Base-by-base conservation (phyloP, 1,284 basidiomycete genomes). In the Sphaerobolus stellatus region DNA sequence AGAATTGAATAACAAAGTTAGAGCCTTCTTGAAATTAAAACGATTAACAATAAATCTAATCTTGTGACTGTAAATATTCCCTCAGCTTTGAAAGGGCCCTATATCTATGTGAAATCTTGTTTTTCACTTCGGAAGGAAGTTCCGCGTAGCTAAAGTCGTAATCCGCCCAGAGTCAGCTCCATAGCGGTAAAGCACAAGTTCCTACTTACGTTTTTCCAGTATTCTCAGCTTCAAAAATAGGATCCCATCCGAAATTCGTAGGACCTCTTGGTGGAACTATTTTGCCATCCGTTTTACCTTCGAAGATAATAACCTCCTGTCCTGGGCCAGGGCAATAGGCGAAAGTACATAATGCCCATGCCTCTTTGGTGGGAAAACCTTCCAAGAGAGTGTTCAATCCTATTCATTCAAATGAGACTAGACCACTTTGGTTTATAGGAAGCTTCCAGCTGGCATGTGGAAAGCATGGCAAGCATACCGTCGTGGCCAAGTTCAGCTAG, bases 291-390 rank as follows among this genome's bases (percentile, higher is more conserved):
- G 94, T 98, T 20, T 80, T 78, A 0, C 96, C 96, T 67, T 98
- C 94, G 60, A 99, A 98, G n/a, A 98, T 69, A 50, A 94, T 76
- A 1, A 89, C 86, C 51, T 92, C 88, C 2, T 78, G 67, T 62
- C 83, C 86, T 9, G 94, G 92, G 0, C 93, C 92, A 2, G 89
- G 75, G 49, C 84, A 92, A 70, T 97, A 98, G 7, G 95, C 96
- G 63, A 98, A 98, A 0, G 96, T 98, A 74, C 96, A 98, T 7
- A 98, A 77, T 0, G 95, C 95, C 62, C 86, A 88, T 0, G 97
- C 96, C 13, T 80, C 81, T 56, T 83, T 91, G 8, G 84, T 90
- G 0, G 79, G 73, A 67, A 98, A 98, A 11, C 96, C 95, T 4
- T 75, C 79, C 27, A 99, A 83, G 66, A 99, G 76, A 52, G 79